Evolutionary conservation across 2,329 filamentous ascomycete species (phyloP), one percentile per base, ranked within the genome.

Genomic region (Cryphonectria radicalis): DNA sequence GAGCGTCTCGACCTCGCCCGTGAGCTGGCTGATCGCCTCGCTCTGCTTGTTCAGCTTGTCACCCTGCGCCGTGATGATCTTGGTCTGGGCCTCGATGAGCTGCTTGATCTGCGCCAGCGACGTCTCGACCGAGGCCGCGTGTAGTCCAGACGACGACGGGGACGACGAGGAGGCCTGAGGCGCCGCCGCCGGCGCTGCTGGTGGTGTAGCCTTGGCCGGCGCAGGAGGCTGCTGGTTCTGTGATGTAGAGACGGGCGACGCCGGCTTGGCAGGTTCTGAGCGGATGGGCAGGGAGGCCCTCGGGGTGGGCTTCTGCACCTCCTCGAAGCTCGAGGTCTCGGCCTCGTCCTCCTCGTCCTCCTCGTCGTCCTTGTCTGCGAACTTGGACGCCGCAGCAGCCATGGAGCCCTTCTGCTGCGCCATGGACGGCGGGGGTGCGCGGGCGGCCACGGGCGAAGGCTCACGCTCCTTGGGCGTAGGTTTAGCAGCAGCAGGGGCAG

Each of bases 321-420:
- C 94, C 79, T 98, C 95, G 75, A 98, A 98, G 82, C 91, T 93
- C 0, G 93, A 95, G 40, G 88, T 87, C 71, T 93, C 91, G 63
- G 75, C 77, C n/a, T 77, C 76, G n/a, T 88, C 88, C 14, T 90
- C 87, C 8, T 78, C 88, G 14, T 90, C 87, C 8, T 78, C 77
- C 0, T 90, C 89, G 37, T 84, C 84, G 32, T 88, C 86, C 65
- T 92, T 85, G 79, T 97, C 94, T 76, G 94, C 92, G 82, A 93
- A 98, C 81, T 93, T 97, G 80, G 89, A 90, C 13, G 94, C 95
- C 86, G 96, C 91, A 69, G 90, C 90, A 28, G 94, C 89, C 82
- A 98, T 96, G 17, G 94, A 97, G 40, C 89, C 88, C 80, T 96
- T 94, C 83, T 97, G 95, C 74, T 97, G 93, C 74, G 91, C 92